Evolutionary conservation across 345 rosid species (phyloP).

Genomic region (Hibiscus trionum): DNA sequence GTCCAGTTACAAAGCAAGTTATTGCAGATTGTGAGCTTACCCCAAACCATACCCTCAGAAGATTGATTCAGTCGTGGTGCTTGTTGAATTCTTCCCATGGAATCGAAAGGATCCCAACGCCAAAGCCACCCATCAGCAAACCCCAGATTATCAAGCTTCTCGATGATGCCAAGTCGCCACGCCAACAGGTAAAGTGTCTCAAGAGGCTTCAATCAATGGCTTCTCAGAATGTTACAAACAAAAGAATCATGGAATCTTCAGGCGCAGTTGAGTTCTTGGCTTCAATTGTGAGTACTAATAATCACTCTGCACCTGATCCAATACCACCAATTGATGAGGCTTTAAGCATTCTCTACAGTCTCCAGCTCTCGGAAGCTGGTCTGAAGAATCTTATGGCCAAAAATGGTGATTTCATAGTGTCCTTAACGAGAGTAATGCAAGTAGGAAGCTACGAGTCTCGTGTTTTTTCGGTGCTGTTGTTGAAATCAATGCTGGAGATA

Average conservation of each 20-base stretch:
- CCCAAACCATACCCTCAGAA: conserved; percentile 81
- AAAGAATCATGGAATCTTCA: conserved; percentile 59
- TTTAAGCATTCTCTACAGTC: conserved; percentile 44
- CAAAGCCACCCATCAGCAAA: conserved; percentile 57
- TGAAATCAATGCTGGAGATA: conserved; percentile 38
- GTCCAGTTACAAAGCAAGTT: conserved; percentile 70
- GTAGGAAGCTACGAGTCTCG: conserved; percentile 40
- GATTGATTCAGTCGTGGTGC: conserved; percentile 92
- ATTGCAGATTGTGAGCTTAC: conserved; percentile 50
- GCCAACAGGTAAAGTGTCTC: conserved; percentile 40
- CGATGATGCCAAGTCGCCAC: conserved; percentile 33
- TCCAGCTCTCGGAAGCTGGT: conserved; percentile 51
- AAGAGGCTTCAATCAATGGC: conserved; percentile 23
- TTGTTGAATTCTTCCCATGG: conserved; percentile 71
- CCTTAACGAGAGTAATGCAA: conserved; percentile 47
- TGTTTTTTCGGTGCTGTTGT: conserved; percentile 35
- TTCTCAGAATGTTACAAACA: conserved; percentile 25
- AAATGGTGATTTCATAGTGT: conserved; percentile 39
- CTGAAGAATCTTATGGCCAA: conserved; percentile 47
- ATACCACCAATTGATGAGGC: conserved; percentile 44
- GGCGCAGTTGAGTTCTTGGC: conserved; percentile 70
- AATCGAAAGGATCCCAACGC: conserved; percentile 80
- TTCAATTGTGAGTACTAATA: conserved; percentile 20
- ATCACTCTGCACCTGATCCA: background rate
- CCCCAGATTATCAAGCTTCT: conserved; percentile 55